Percentiles rank a stretch among this genome's conserved stretches.
These are phyloP conservation scores for Cryphonectria nitschkei DNA, from an alignment of 2,329 filamentous ascomycete species.

Conservation along the genomic window DNA sequence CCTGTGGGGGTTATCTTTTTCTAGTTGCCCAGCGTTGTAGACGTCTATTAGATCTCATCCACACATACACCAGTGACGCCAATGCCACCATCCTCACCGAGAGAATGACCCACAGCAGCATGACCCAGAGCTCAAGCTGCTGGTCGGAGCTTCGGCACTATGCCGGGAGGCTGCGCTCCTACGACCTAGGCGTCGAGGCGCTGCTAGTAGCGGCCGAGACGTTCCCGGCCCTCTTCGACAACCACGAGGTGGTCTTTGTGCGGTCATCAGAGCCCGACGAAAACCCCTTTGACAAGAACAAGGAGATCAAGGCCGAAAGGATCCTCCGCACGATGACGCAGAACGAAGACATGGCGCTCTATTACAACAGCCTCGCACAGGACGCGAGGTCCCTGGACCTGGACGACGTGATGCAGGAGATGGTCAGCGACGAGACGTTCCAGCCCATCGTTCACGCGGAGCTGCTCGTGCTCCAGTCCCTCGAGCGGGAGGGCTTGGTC, in stretches of 20 bases:
- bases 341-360: not conserved
- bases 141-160: constrained; percentile 17
- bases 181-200: not conserved
- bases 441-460: constrained; percentile 32
- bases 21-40: constrained; percentile 3
- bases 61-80: not conserved
- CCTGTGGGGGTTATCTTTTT: not conserved
- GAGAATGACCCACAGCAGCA: constrained; percentile 8
- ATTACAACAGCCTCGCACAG: constrained; percentile 16
- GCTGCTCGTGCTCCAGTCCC: constrained; percentile 30
- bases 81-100: constrained; percentile 2
- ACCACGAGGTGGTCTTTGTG: constrained; percentile 19
- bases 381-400: constrained; percentile 26
- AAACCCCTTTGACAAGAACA: constrained; percentile 13
- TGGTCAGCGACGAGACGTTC: constrained; percentile 13
- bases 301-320: constrained; percentile 18
- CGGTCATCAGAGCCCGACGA: constrained; percentile 19
- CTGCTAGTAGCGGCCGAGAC: not conserved
- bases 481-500: constrained; percentile 18
- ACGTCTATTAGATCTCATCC: not conserved
- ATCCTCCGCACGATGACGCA: constrained; percentile 31
- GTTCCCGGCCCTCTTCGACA: constrained; percentile 28
- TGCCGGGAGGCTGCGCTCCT: constrained; percentile 13
- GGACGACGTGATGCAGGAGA: constrained; percentile 19
- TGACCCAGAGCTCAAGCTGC: constrained; percentile 19